These are phyloP conservation scores for Syncephalastrum racemosum DNA, from an alignment of 371 early-diverging fungal genomes.

Conservation along the genomic window DNA sequence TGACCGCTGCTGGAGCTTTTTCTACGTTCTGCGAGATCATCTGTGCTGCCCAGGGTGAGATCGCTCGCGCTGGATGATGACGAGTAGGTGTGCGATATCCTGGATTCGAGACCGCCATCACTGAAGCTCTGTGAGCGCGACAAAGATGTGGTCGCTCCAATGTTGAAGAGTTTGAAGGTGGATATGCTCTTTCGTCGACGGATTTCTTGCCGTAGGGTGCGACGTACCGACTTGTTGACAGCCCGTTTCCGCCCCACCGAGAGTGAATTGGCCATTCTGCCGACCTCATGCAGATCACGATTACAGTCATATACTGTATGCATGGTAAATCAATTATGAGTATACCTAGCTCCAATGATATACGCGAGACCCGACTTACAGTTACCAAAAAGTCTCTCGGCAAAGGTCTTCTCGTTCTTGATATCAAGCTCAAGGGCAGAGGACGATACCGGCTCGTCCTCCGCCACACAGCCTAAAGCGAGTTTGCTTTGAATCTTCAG, in stretches of 20 bases:
- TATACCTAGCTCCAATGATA: neutral
- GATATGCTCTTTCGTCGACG: conserved; percentile 10
- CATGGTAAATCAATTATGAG: neutral
- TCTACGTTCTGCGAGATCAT: too few species aligned
- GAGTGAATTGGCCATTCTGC: conserved; percentile 12
- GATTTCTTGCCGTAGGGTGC: conserved; percentile 12
- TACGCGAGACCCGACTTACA: conserved; percentile 1
- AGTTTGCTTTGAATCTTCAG: conserved; percentile 14
- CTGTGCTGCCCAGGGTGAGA: too few species aligned
- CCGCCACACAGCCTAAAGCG: conserved; percentile 13
- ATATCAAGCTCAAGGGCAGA: neutral
- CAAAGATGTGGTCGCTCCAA: neutral
- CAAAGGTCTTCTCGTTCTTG: conserved; percentile 3
- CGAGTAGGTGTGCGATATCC: conserved; percentile 7
- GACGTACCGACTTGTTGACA: neutral
- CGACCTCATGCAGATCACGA: conserved; percentile 14
- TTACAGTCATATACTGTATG: conserved; percentile 13
- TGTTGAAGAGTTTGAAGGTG: conserved; percentile 14
- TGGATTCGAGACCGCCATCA: conserved; percentile 4
- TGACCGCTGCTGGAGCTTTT: too few species aligned
- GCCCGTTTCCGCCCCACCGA: neutral
- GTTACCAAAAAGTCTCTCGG: conserved; percentile 15
- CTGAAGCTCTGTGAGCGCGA: neutral
- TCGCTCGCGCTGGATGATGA: neutral
- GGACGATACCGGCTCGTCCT: neutral